phyloP scores from a whole-genome alignment of 2,329 filamentous ascomycete species.

The Pseudocercospora vitis region DNA sequence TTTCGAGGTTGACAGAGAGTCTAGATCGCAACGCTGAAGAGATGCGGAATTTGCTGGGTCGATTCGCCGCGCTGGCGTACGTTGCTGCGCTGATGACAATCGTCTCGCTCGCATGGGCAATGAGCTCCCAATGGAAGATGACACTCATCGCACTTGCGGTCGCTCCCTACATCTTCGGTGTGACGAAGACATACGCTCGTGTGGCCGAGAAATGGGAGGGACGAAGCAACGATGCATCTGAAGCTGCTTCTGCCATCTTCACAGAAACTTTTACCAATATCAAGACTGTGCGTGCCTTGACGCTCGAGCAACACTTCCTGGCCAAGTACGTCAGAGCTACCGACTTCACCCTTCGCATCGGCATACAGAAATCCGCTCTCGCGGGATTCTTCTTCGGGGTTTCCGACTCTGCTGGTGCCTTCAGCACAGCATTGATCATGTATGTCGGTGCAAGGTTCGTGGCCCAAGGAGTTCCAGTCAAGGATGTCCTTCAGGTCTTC shows the following conservation, averaged over 20 bases:
- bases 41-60: constrained; percentile 77
- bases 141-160: constrained; percentile 72
- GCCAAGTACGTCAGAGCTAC: constrained; percentile 60
- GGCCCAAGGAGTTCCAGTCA: constrained; percentile 52
- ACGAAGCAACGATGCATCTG: constrained; percentile 63
- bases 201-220: constrained; percentile 72
- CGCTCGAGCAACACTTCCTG: constrained; percentile 70
- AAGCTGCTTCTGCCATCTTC: constrained; percentile 62
- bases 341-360: constrained; percentile 56
- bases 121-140: constrained; percentile 74
- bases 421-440: constrained; percentile 76
- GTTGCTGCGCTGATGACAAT: constrained; percentile 66
- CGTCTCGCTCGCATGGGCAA: constrained; percentile 72
- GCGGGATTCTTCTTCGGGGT: constrained; percentile 73
- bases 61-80: constrained; percentile 71
- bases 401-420: constrained; percentile 70
- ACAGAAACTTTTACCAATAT: constrained; percentile 78
- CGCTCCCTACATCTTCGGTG: constrained; percentile 64
- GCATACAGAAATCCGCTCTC: constrained; percentile 64
- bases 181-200: constrained; percentile 65
- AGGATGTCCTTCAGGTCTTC: constrained; percentile 69
- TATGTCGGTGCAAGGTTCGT: constrained; percentile 75
- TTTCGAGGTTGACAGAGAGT: constrained; percentile 64
- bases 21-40: constrained; percentile 84
- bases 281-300: constrained; percentile 72